Percentiles rank a stretch among this genome's conserved stretches.
phyloP scores from a whole-genome alignment of 306 rosid species.

The Pyrus communis region DNA sequence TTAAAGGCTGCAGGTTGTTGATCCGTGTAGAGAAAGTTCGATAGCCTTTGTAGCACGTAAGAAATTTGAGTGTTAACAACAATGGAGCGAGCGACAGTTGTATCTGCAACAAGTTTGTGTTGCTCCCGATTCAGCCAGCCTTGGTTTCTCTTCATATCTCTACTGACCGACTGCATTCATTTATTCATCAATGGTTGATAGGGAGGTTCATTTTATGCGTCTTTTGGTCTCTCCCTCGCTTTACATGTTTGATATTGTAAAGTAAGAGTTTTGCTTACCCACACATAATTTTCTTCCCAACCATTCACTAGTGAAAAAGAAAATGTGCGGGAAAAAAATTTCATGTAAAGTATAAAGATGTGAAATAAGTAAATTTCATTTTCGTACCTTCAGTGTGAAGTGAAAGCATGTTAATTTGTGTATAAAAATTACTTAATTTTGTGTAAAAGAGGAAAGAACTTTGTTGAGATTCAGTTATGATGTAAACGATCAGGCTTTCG shows the following conservation, averaged over 20 bases:
- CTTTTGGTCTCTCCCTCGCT: constrained; percentile 15
- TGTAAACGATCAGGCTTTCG: too few species aligned
- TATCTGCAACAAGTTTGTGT: constrained; percentile 3
- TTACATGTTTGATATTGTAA: constrained; percentile 8
- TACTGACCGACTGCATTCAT: background rate
- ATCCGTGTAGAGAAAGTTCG: constrained; percentile 9
- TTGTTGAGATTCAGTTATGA: too few species aligned
- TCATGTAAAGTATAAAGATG: too few species aligned
- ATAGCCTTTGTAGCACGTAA: background rate
- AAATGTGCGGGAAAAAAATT: too few species aligned
- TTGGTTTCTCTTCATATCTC: constrained; percentile 7
- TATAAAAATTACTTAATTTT: background rate
- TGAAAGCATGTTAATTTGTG: background rate
- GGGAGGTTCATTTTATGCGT: constrained; percentile 14
- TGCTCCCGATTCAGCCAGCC: background rate
- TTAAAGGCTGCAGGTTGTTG: constrained; percentile 78
- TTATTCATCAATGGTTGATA: constrained; percentile 13
- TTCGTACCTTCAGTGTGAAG: background rate
- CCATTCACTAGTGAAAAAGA: too few species aligned
- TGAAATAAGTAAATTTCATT: constrained; percentile 15
- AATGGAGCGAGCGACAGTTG: background rate
- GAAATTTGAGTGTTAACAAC: background rate
- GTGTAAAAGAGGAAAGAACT: background rate
- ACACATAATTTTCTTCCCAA: background rate
- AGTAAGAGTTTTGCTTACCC: background rate